Base-by-base conservation (phyloP, 2,329 filamentous ascomycete species). In the Monilinia laxa region DNA sequence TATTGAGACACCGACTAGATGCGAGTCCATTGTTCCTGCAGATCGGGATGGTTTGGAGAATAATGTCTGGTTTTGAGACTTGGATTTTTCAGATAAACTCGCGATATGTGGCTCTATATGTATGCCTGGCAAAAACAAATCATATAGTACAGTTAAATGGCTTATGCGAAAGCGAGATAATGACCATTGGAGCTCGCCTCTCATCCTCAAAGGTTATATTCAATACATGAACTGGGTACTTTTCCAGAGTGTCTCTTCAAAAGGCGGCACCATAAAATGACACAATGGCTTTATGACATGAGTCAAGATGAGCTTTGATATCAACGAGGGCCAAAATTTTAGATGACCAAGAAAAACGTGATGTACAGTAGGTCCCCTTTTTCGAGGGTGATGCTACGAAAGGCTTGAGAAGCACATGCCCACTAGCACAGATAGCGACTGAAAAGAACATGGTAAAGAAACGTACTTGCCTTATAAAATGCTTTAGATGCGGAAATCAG, bases 351-450 rank as follows among this genome's bases (percentile, higher is more conserved):
- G 28, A 9, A 51, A 28, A 18, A 5, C 40, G 5, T 2, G 4
- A 3, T 51, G n/a, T 49, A 31, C 53, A 6, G 5, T 9, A n/a
- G 16, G n/a, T 5, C 2, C 31, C 10, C 53, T 42, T 1, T 59
- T 58, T 47, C 42, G n/a, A 31, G 4, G 38, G 18, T 6, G 63
- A 42, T 11, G 42, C 56, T 4, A 57, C n/a, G 3, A 51, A 64
- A 38, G 40, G 11, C 53, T 49, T 11, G 18, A 63, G 16, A 51
- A 31, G 0, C 79, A 65, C 31, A 79, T 72, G n/a, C 75, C 74
- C 6, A 79, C 77, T 0, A 78, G 77, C 0, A 79, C 78, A 53
- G 1, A 42, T 7, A 31, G 23, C 14, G 12, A 35, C n/a, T 9
- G 11, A 2, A 35, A n/a, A 53, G 0, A 31, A 38, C 4, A 25